phyloP scores from a whole-genome alignment of 202 grass and related monocot genomes.

The Carex arenaria region DNA sequence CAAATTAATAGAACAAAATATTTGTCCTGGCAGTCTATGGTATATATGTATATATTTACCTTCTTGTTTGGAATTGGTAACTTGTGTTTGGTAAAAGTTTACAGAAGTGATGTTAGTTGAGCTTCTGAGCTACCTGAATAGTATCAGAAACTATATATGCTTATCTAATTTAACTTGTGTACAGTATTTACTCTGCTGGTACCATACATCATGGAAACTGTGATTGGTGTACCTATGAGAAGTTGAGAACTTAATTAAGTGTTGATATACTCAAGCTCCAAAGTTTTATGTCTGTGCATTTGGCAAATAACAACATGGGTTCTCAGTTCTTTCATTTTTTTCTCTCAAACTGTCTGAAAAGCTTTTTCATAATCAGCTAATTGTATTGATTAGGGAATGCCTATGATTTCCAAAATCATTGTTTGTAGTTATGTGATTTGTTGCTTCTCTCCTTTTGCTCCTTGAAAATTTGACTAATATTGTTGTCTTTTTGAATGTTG shows the following conservation, averaged over 20 bases:
- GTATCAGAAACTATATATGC: conserved; percentile 1
- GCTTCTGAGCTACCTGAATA: neutral
- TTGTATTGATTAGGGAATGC: neutral
- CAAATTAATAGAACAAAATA: neutral
- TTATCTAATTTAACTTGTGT: neutral
- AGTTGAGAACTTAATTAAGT: neutral
- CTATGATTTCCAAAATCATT: conserved; percentile 4
- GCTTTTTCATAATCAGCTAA: neutral
- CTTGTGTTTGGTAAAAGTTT: neutral
- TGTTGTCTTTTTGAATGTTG: neutral
- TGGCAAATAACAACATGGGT: neutral
- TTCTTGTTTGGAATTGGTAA: conserved; percentile 9
- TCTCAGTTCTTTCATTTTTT: neutral
- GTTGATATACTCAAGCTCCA: neutral
- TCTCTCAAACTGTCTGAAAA: neutral
- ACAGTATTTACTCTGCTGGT: neutral
- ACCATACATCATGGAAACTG: neutral
- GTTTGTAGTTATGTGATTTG: neutral
- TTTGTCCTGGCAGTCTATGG: neutral
- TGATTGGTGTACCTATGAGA: neutral
- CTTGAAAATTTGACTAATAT: neutral
- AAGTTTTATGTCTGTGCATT: neutral
- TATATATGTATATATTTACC: conserved; percentile 11
- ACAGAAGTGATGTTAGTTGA: neutral
- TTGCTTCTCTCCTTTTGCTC: neutral